These are phyloP conservation scores for Sporobolomyces pararoseus DNA, from an alignment of 768 basidiomycete genomes.

Conservation along the genomic window DNA sequence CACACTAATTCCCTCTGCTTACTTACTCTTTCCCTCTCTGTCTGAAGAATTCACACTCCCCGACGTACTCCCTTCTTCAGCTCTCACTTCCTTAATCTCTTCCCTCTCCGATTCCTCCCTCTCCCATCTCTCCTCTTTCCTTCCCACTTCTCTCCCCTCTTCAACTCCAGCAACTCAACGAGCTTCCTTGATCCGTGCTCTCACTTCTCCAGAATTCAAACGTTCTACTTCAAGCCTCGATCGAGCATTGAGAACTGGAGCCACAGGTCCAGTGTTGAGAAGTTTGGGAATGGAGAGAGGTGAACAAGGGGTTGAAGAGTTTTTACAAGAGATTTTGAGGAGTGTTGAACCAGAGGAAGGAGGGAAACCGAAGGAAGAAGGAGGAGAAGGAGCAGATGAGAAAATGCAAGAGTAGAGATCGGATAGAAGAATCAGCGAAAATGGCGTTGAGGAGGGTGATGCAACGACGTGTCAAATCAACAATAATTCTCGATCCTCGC, in stretches of 20 bases:
- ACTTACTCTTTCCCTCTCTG: background rate
- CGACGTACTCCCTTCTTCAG: conserved; percentile 33
- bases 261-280: conserved; percentile 28
- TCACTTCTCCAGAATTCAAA: conserved; percentile 12
- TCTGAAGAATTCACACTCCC: conserved; percentile 30
- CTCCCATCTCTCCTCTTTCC: background rate
- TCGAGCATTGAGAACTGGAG: conserved; percentile 37
- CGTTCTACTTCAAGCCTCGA: conserved; percentile 1
- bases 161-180: background rate
- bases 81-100: conserved; percentile 17
- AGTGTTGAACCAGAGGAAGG: conserved; percentile 17
- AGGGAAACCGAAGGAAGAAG: conserved; percentile 2
- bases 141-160: background rate
- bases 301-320: conserved; percentile 30
- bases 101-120: background rate
- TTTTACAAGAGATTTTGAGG: conserved; percentile 31
- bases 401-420: conserved; percentile 8
- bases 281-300: conserved; percentile 27
- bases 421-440: no score
- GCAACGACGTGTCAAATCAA: no score
- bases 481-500: no score
- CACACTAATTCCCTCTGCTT: background rate
- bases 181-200: conserved; percentile 10
- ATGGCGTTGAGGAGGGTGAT: no score
- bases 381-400: background rate